Percentiles rank a stretch among this genome's conserved stretches.
Conservation (phyloP, 2,329 filamentous ascomycete species). For the Fusarium penzigii region DNA sequence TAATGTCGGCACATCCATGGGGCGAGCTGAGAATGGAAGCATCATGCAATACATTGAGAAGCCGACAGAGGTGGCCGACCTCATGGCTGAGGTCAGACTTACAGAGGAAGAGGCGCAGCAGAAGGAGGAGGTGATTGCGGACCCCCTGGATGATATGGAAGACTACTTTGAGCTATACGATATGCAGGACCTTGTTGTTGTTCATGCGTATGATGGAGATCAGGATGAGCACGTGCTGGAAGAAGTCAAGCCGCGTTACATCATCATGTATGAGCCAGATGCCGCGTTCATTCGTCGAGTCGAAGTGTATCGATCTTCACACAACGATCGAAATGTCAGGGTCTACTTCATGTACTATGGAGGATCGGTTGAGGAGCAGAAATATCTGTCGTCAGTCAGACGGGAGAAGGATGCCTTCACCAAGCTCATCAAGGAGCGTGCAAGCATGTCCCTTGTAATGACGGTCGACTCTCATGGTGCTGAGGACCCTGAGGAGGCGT, state of each 20-base stretch:
- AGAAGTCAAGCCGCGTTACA: constrained; percentile 88
- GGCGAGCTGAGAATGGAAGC: constrained; percentile 71
- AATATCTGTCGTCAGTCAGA: constrained; percentile 85
- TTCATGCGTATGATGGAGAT: constrained; percentile 94
- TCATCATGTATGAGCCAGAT: constrained; percentile 98
- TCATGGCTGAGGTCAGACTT: constrained; percentile 82
- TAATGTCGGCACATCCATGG: constrained; percentile 54
- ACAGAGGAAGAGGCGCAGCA: constrained; percentile 74
- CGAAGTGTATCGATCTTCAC: constrained; percentile 94
- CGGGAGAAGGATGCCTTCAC: constrained; percentile 97
- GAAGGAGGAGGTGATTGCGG: constrained; percentile 72
- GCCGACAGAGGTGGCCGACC: constrained; percentile 75
- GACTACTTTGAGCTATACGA: constrained; percentile 90
- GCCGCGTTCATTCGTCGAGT: constrained; percentile 91
- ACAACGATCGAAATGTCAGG: constrained; percentile 82
- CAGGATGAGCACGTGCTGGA: constrained; percentile 96
- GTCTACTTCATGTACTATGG: constrained; percentile 98
- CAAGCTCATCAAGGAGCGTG: constrained; percentile 89
- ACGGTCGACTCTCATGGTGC: constrained; percentile 68
- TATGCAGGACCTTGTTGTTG: constrained; percentile 82
- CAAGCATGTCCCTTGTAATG: constrained; percentile 87
- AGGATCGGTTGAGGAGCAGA: constrained; percentile 91
- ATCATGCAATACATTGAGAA: constrained; percentile 80
- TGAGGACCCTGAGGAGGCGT: constrained; percentile 85
- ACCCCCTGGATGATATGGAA: constrained; percentile 88